These are phyloP conservation scores for Melocanna baccifera DNA, from an alignment of 176 grass and related monocot species.

Conservation along the genomic window DNA sequence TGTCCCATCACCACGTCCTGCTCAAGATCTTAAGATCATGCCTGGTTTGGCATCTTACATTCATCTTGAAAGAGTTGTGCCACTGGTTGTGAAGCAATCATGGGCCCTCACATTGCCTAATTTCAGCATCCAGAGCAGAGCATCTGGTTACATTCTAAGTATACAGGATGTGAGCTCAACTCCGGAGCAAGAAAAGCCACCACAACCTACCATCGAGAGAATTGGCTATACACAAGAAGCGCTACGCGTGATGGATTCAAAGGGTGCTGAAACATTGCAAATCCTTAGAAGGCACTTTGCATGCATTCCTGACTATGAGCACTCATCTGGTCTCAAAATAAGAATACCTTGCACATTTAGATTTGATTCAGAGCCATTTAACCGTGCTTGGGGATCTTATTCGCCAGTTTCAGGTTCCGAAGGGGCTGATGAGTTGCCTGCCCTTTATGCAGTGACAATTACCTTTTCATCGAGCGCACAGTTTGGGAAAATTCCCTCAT, in stretches of 20 bases:
- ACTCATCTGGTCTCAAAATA: slow-evolving; percentile 73
- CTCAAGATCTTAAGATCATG: slow-evolving; percentile 54
- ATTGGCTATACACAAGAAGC: slow-evolving; percentile 51
- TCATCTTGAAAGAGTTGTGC: slow-evolving; percentile 68
- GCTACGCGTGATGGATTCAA: slow-evolving; percentile 71
- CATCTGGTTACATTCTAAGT: slow-evolving; percentile 43
- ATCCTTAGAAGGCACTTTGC: slow-evolving; percentile 72
- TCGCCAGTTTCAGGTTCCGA: slow-evolving; percentile 42
- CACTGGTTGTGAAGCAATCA: slow-evolving; percentile 76
- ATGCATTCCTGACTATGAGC: slow-evolving; percentile 69
- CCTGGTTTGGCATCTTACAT: slow-evolving; percentile 67
- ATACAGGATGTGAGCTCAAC: slow-evolving; percentile 52
- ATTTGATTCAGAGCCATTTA: slow-evolving; percentile 83
- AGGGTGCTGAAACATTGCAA: slow-evolving; percentile 58
- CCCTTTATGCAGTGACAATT: slow-evolving; percentile 77
- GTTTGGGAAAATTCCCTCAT: slow-evolving; percentile 75
- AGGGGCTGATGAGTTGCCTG: slow-evolving; percentile 49
- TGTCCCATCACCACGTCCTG: slow-evolving; percentile 43
- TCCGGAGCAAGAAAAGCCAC: slow-evolving; percentile 40
- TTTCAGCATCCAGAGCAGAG: slow-evolving; percentile 50
- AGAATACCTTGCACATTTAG: slow-evolving; percentile 78
- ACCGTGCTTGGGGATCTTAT: slow-evolving; percentile 47
- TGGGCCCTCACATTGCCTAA: slow-evolving; percentile 67
- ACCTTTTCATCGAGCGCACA: slow-evolving; percentile 62
- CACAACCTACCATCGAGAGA: slow-evolving; percentile 38